A percentile compares a stretch with the other conserved stretches of the same genome.
Evolutionary conservation across 139 green algal genomes (phyloP).

Genomic region (Volvox reticuliferus): DNA sequence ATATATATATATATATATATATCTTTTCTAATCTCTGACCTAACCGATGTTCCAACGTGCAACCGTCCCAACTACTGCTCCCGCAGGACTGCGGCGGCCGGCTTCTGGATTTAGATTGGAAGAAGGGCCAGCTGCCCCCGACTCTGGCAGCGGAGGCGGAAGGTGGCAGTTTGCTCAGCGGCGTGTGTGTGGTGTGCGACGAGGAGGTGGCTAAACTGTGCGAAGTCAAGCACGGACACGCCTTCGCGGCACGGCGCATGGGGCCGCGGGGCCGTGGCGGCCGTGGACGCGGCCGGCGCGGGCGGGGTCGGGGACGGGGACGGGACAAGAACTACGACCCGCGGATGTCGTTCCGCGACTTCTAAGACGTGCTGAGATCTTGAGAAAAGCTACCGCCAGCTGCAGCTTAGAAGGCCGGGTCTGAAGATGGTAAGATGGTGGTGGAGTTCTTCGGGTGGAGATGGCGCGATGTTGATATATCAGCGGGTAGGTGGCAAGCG

Average conservation of each 20-base stretch:
- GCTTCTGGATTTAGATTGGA: constrained; percentile 72
- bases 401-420: neutral
- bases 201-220: constrained; percentile 70
- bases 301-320: constrained; percentile 62
- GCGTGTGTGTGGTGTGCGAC: constrained; percentile 79
- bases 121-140: constrained; percentile 64
- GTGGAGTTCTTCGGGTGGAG: neutral
- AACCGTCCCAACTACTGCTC: neutral
- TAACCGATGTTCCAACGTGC: neutral
- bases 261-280: constrained; percentile 48
- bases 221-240: constrained; percentile 79
- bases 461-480: neutral
- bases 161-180: neutral
- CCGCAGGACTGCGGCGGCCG: constrained; percentile 54
- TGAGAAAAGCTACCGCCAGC: neutral
- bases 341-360: constrained; percentile 79
- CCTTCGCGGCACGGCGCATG: constrained; percentile 59
- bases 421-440: neutral
- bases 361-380: constrained; percentile 45
- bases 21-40: too few species aligned
- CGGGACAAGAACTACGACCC: constrained; percentile 67
- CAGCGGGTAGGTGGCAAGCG: too few species aligned
- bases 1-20: too few species aligned
- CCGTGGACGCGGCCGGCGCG: constrained; percentile 51
- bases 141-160: neutral